Base-by-base conservation (phyloP, 257 asterid genomes). In the Solanum stenotomum region DNA sequence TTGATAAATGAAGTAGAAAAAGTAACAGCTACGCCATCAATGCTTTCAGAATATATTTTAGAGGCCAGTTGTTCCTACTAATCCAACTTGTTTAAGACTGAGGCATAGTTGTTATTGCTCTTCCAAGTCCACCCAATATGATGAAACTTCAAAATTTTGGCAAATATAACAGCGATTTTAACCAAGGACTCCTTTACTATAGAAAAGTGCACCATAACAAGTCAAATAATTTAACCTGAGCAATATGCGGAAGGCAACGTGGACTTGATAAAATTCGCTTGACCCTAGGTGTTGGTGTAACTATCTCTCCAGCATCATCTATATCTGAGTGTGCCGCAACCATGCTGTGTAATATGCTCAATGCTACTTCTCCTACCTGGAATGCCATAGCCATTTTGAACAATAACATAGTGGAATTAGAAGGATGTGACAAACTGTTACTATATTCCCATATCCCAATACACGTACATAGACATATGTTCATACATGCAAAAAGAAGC, bases 271-370 rank as follows among this genome's bases (percentile, higher is more conserved):
- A 93, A 88, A 96, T 96, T 90, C 98, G 88, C 89, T 97, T 97
- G 67, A 97, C 99, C 90, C 99, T 93, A 71, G 99, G 99, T 9
- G 99, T 97, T 8, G 99, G 99, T 33, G 99, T 97, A 83, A 97
- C 98, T 42, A 96, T 94, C 92, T 97, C 99, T 88, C 99, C 99
- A 90, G 99, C 99, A 89, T 97, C 99, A 93, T 97, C 99, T 49
- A 97, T 93, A 93, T 97, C 99, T 23, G 99, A 97, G 90, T 94
- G 99, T 82, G 99, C 95, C 88, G 95, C 98, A 81, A 96, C 99
- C 99, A 97, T 97, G 94, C 96, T 95, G 93, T 96, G 99, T 87
- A 97, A 93, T 90, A 96, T 94, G 90, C 96, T 94, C 86, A 97
- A 87, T 67, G 99, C 99, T 85, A 93, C 95, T 91, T 97, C 98